phyloP scores from a whole-genome alignment of 192 early-diverging fungal genomes.

The Coemansia sp. region DNA sequence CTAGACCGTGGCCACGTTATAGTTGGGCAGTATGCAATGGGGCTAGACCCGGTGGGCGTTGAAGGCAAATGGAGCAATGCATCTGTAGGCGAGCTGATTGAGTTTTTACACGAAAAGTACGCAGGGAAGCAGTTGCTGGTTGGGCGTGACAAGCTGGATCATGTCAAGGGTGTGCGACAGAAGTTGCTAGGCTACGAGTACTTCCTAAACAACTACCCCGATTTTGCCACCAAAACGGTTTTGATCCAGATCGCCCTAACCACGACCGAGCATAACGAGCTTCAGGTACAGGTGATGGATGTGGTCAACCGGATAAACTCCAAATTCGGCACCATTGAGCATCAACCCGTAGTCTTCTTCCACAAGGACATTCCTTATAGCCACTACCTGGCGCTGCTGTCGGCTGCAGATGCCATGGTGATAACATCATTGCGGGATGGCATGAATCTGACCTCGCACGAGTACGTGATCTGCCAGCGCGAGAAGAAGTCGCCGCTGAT shows the following conservation, averaged over 20 bases:
- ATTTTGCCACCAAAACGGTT: conserved; percentile 89
- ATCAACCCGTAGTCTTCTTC: conserved; percentile 85
- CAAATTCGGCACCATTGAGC: conserved; percentile 83
- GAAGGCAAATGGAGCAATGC: conserved; percentile 68
- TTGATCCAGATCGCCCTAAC: conserved; percentile 93
- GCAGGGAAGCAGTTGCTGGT: conserved; percentile 91
- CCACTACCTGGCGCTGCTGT: conserved; percentile 87
- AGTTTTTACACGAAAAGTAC: conserved; percentile 79
- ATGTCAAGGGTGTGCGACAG: conserved; percentile 93
- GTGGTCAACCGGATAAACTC: conserved; percentile 92
- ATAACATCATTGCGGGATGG: conserved; percentile 93
- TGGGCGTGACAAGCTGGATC: conserved; percentile 94
- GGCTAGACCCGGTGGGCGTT: conserved; percentile 77
- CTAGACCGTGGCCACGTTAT: conserved; percentile 74
- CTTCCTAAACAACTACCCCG: conserved; percentile 81
- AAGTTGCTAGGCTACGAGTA: conserved; percentile 91
- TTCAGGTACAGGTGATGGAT: conserved; percentile 81
- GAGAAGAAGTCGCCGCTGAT: conserved; percentile 79
- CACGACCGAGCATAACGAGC: conserved; percentile 87
- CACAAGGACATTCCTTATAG: conserved; percentile 89
- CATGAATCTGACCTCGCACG: conserved; percentile 96
- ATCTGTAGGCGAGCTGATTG: conserved; percentile 73
- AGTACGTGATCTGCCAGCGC: conserved; percentile 90
- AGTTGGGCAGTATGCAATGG: conserved; percentile 95
- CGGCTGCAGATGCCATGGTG: conserved; percentile 82